phyloP scores from a whole-genome alignment of 2,329 filamentous ascomycete species.

The Scorias spongiosa region DNA sequence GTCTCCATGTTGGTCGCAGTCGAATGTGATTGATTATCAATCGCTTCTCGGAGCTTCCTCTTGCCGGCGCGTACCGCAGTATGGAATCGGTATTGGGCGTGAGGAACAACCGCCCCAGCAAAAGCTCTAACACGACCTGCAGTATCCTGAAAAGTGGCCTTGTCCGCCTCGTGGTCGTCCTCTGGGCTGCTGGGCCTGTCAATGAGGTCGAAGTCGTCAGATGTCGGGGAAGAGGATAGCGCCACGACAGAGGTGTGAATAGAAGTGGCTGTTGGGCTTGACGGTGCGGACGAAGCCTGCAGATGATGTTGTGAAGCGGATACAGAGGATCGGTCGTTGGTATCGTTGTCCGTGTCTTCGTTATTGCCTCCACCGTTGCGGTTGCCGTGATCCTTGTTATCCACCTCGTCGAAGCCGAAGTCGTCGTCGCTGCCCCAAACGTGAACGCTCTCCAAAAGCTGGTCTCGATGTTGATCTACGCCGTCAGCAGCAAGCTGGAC shows the following conservation, averaged over 20 bases:
- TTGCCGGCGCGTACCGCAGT: background rate
- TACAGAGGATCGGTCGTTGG: background rate
- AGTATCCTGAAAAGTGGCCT: background rate
- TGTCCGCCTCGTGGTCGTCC: background rate
- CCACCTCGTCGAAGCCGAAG: too few species aligned
- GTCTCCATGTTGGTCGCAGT: conserved; percentile 12
- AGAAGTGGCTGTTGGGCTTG: background rate
- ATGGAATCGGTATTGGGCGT: background rate
- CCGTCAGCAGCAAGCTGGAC: background rate
- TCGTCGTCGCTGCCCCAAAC: background rate
- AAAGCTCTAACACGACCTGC: background rate
- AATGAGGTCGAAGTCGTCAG: background rate
- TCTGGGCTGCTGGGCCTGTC: background rate
- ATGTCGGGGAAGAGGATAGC: background rate
- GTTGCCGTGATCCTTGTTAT: too few species aligned
- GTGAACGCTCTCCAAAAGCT: background rate
- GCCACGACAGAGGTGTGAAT: background rate
- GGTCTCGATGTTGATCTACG: background rate
- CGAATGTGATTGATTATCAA: background rate
- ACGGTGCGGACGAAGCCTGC: background rate
- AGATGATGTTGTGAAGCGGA: background rate
- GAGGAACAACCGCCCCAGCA: background rate
- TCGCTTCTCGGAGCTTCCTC: conserved; percentile 1
- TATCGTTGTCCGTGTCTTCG: background rate
- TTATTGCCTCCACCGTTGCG: too few species aligned